Percentiles rank a stretch among this genome's conserved stretches.
phyloP scores from a whole-genome alignment of 139 green algal genomes.

The Coelastrella sp. region DNA sequence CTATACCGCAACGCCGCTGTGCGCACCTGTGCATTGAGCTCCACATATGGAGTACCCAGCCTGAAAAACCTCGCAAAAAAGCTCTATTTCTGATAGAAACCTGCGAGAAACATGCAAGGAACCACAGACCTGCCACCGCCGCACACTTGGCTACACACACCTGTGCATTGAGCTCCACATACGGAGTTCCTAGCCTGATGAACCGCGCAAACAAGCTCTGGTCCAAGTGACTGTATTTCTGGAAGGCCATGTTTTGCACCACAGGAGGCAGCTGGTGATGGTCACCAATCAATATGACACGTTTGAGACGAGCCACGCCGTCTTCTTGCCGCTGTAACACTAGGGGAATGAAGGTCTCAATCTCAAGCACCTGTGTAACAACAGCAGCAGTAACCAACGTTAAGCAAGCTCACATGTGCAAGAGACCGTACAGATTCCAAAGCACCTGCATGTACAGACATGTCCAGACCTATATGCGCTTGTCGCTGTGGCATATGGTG shows the following conservation, averaged over 20 bases:
- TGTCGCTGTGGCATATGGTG: too few relatives aligned
- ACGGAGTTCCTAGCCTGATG: conserved; percentile 94
- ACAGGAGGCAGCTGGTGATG: conserved; percentile 99
- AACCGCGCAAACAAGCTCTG: conserved; percentile 97
- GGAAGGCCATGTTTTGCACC: conserved; percentile 97
- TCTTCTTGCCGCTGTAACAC: conserved; percentile 77
- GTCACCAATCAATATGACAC: conserved; percentile 72
- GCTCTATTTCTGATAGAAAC: conserved; percentile 51
- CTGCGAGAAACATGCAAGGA: background rate
- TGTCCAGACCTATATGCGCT: background rate
- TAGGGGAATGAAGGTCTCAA: conserved; percentile 99
- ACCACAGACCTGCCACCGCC: background rate
- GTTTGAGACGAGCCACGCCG: conserved; percentile 64
- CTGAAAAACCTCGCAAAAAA: conserved; percentile 98
- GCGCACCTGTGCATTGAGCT: conserved; percentile 92
- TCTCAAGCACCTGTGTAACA: conserved; percentile 80
- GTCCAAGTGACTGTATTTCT: conserved; percentile 93
- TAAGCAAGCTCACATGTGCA: too few relatives aligned
- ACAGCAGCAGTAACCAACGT: too few relatives aligned
- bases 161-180: conserved; percentile 96
- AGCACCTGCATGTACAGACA: too few relatives aligned
- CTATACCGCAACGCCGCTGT: background rate
- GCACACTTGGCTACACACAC: conserved; percentile 40
- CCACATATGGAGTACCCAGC: conserved; percentile 92
- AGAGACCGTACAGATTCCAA: too few relatives aligned